Percentiles rank a stretch among this genome's conserved stretches.
These are phyloP conservation scores for Cryptococcus hybrid DNA, from an alignment of 1,284 basidiomycete species.

Conservation along the genomic window DNA sequence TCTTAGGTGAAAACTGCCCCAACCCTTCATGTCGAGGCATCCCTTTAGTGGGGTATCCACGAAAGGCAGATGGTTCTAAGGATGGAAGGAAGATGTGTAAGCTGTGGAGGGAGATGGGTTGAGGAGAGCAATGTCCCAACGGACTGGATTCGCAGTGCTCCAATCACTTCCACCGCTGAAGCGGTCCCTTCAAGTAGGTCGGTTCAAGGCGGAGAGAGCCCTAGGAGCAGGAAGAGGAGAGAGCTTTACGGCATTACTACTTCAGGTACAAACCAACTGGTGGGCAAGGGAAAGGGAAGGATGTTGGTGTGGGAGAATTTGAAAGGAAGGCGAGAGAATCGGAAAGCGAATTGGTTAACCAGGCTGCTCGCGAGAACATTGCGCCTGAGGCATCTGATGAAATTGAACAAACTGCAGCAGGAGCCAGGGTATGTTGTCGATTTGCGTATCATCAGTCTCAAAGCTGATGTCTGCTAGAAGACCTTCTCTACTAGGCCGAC, in stretches of 20 bases:
- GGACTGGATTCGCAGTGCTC: slow-evolving; percentile 14
- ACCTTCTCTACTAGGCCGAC: too few relatives aligned
- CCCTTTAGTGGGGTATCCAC: slow-evolving; percentile 45
- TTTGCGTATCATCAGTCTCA: too few relatives aligned
- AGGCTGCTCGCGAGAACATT: too few relatives aligned
- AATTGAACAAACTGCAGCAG: too few relatives aligned
- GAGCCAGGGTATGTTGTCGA: too few relatives aligned
- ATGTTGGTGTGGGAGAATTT: slow-evolving; percentile 10
- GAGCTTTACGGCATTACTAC: slow-evolving; percentile 24
- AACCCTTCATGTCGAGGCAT: slow-evolving; percentile 39
- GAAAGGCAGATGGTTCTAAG: slow-evolving; percentile 26
- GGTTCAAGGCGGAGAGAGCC: slow-evolving; percentile 32
- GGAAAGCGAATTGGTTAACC: slow-evolving; percentile 4
- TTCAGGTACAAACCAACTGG: not conserved
- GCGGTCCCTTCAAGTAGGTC: slow-evolving; percentile 24
- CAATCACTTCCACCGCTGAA: not conserved
- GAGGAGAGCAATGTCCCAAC: slow-evolving; percentile 25
- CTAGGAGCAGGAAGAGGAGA: too few relatives aligned
- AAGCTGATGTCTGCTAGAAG: too few relatives aligned
- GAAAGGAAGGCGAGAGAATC: slow-evolving; percentile 13
- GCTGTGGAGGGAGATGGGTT: slow-evolving; percentile 37
- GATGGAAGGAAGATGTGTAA: slow-evolving; percentile 39
- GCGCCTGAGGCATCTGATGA: too few relatives aligned
- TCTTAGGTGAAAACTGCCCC: slow-evolving; percentile 39
- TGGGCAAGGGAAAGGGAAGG: slow-evolving; percentile 6